Conservation (phyloP, 441 rosid species). For the Cnidoscolus chayamansa region DNA sequence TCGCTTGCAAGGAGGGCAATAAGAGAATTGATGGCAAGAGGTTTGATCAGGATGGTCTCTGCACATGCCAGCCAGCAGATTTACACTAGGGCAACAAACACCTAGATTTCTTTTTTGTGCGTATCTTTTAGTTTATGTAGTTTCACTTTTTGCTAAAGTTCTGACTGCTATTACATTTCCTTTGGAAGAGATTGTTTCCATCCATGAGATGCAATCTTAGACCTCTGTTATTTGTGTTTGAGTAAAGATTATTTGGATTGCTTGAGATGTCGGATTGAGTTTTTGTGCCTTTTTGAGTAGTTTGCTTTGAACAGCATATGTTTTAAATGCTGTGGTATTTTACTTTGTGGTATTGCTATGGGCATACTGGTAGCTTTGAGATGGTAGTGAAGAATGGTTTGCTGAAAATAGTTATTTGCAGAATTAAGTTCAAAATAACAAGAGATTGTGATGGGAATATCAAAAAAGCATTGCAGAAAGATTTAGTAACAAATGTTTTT, state of each 20-base stretch:
- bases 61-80: conserved; percentile 75
- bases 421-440: too few species aligned
- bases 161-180: background rate
- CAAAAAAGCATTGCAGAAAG: too few species aligned
- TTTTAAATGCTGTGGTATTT: background rate
- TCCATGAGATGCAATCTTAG: conserved; percentile 9
- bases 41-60: conserved; percentile 65
- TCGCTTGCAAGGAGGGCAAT: conserved; percentile 78
- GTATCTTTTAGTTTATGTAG: conserved; percentile 16
- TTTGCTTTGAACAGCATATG: too few species aligned
- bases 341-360: background rate
- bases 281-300: background rate
- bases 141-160: background rate
- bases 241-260: conserved; percentile 8
- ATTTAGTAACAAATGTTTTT: too few species aligned
- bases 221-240: conserved; percentile 9
- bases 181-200: background rate
- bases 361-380: too few species aligned
- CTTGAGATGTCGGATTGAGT: background rate
- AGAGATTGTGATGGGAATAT: too few species aligned
- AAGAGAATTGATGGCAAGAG: conserved; percentile 64
- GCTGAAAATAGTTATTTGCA: too few species aligned
- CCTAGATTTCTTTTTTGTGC: conserved; percentile 29
- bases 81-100: conserved; percentile 69
- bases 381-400: too few species aligned